Evolutionary conservation across 257 asterid genomes (phyloP).

Genomic region (Misopates orontium): DNA sequence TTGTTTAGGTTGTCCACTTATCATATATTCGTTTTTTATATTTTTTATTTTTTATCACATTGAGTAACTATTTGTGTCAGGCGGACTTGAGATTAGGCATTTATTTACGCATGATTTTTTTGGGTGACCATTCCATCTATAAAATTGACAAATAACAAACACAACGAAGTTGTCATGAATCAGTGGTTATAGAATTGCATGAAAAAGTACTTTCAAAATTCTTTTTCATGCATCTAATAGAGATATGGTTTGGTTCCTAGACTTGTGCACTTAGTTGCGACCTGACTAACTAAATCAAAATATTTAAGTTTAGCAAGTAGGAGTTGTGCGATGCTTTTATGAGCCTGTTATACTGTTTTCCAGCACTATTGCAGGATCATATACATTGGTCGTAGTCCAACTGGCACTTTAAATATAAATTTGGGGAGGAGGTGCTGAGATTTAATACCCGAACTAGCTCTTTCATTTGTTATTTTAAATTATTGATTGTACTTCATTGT

Average conservation of each 20-base stretch:
- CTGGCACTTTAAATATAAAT: conserved; percentile 5
- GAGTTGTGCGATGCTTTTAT: conserved; percentile 11
- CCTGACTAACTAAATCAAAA: background rate
- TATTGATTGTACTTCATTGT: conserved; percentile 5
- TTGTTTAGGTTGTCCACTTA: background rate
- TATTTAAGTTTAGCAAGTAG: conserved; percentile 19
- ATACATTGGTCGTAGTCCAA: background rate
- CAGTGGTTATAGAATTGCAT: background rate
- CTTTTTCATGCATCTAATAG: conserved; percentile 7
- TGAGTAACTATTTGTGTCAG: conserved; percentile 4
- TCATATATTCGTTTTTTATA: too few relatives aligned
- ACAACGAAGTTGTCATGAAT: background rate
- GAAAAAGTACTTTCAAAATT: conserved; percentile 12
- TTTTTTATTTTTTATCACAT: too few relatives aligned
- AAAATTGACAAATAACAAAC: conserved; percentile 4
- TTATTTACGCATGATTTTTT: conserved; percentile 11
- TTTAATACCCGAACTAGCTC: conserved; percentile 5
- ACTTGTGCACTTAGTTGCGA: conserved; percentile 14
- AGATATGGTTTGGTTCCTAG: conserved; percentile 14
- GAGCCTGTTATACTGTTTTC: background rate
- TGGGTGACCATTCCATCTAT: conserved; percentile 10
- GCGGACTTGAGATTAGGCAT: background rate
- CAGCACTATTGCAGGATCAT: background rate
- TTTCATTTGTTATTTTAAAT: conserved; percentile 2
- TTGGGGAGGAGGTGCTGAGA: background rate